Evolutionary conservation across 306 rosid species (phyloP).

Genomic region (Castanea crenata): DNA sequence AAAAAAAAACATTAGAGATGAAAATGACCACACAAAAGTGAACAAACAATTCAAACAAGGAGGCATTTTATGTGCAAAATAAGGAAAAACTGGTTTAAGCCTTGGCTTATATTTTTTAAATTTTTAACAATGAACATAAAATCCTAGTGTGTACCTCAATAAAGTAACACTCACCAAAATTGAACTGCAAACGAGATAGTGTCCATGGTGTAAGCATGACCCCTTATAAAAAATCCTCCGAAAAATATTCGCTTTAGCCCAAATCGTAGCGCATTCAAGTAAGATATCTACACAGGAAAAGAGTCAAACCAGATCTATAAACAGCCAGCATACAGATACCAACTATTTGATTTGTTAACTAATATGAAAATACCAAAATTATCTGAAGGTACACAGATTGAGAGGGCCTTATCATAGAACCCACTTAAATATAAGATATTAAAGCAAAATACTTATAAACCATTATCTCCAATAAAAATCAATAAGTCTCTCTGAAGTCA

Average conservation of each 20-base stretch:
- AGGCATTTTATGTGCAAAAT: not conserved
- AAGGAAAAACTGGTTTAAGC: not conserved
- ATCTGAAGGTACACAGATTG: not conserved
- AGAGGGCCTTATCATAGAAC: not conserved
- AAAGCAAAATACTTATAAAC: not conserved
- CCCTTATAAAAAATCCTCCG: slow-evolving; percentile 98
- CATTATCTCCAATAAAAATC: not conserved
- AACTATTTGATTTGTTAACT: not conserved
- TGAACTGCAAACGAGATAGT: slow-evolving; percentile 95
- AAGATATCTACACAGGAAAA: slow-evolving; percentile 61
- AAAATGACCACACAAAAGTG: slow-evolving; percentile 5
- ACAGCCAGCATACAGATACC: not conserved
- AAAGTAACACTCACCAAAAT: slow-evolving; percentile 59
- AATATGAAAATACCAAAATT: not conserved
- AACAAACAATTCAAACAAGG: not conserved
- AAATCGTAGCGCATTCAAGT: slow-evolving; percentile 83
- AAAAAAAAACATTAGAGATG: not conserved
- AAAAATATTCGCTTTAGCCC: slow-evolving; percentile 91
- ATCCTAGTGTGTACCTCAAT: not conserved
- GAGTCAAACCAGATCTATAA: slow-evolving; percentile 15
- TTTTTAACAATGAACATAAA: not conserved
- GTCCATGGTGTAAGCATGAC: slow-evolving; percentile 99
- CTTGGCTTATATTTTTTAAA: not conserved
- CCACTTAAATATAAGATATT: not conserved
- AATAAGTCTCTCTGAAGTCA: not conserved